These are phyloP conservation scores for Ambrosiella beaveri DNA, from an alignment of 2,329 filamentous ascomycete species.

Conservation along the genomic window DNA sequence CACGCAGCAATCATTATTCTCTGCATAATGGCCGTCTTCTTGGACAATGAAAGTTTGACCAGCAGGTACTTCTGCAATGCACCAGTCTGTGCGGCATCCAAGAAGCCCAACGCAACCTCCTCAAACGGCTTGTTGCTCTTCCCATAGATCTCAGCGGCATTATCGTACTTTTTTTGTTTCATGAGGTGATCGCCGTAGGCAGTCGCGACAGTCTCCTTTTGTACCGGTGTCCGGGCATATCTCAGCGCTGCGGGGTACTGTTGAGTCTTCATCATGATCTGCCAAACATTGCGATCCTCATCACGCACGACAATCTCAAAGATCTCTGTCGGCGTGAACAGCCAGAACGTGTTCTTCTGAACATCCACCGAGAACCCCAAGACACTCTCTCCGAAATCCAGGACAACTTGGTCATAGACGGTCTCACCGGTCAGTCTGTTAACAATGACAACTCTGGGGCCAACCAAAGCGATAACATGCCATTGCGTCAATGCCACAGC, in stretches of 20 bases:
- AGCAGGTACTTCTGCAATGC: slow-evolving; percentile 78
- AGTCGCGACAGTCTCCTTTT: slow-evolving; percentile 82
- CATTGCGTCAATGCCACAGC: slow-evolving; percentile 81
- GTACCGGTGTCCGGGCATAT: slow-evolving; percentile 61
- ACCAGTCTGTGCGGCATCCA: slow-evolving; percentile 79
- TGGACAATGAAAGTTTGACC: slow-evolving; percentile 65
- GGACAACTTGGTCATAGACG: slow-evolving; percentile 73
- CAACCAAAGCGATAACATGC: slow-evolving; percentile 74
- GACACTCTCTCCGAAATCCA: slow-evolving; percentile 61
- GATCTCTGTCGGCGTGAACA: slow-evolving; percentile 80
- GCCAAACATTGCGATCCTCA: slow-evolving; percentile 87
- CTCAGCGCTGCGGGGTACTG: slow-evolving; percentile 78
- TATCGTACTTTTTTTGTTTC: slow-evolving; percentile 60
- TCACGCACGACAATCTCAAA: slow-evolving; percentile 85
- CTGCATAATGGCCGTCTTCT: slow-evolving; percentile 78
- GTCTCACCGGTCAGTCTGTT: slow-evolving; percentile 75
- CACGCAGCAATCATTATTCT: slow-evolving; percentile 87
- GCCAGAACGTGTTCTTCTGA: slow-evolving; percentile 94
- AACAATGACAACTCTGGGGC: slow-evolving; percentile 64
- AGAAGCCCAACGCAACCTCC: slow-evolving; percentile 78
- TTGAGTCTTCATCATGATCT: slow-evolving; percentile 71
- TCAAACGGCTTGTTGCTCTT: slow-evolving; percentile 95
- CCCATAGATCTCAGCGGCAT: slow-evolving; percentile 81
- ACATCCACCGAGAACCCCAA: slow-evolving; percentile 78
- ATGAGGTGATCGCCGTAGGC: slow-evolving; percentile 82